These are phyloP conservation scores for Schizochytrium sp. DNA, from an alignment of 108 stramenopile species.

Conservation along the genomic window DNA sequence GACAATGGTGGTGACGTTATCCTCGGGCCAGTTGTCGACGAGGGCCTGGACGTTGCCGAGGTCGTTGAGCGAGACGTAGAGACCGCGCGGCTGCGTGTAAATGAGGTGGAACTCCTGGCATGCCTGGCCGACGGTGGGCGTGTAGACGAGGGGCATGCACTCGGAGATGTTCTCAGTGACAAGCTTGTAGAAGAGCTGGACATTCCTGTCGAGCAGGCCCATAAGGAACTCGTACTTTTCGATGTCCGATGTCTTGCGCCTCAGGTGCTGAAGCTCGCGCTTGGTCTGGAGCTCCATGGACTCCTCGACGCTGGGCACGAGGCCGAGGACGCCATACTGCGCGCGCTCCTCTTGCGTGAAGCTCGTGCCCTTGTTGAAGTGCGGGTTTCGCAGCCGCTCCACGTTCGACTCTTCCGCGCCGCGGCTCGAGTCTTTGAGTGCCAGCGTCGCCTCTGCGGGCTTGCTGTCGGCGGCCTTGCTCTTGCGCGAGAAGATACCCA, in stretches of 20 bases:
- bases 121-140: conserved; percentile 93
- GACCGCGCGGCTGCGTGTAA: conserved; percentile 64
- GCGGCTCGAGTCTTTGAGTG: neutral
- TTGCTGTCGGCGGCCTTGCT: neutral
- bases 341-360: conserved; percentile 21
- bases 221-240: conserved; percentile 81
- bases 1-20: conserved; percentile 85
- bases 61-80: conserved; percentile 86
- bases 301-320: conserved; percentile 40
- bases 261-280: conserved; percentile 34
- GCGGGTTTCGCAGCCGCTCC: neutral
- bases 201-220: conserved; percentile 87
- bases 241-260: conserved; percentile 43
- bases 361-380: conserved; percentile 30
- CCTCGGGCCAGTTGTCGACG: conserved; percentile 92
- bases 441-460: neutral
- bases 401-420: neutral
- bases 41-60: conserved; percentile 80
- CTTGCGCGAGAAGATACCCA: neutral
- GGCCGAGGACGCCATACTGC: conserved; percentile 20
- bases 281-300: conserved; percentile 41
- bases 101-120: conserved; percentile 61
- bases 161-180: conserved; percentile 86
- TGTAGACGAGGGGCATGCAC: conserved; percentile 93
- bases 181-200: conserved; percentile 87